These are phyloP conservation scores for Mimosa bimucronata DNA, from an alignment of 306 rosid species.

Conservation along the genomic window DNA sequence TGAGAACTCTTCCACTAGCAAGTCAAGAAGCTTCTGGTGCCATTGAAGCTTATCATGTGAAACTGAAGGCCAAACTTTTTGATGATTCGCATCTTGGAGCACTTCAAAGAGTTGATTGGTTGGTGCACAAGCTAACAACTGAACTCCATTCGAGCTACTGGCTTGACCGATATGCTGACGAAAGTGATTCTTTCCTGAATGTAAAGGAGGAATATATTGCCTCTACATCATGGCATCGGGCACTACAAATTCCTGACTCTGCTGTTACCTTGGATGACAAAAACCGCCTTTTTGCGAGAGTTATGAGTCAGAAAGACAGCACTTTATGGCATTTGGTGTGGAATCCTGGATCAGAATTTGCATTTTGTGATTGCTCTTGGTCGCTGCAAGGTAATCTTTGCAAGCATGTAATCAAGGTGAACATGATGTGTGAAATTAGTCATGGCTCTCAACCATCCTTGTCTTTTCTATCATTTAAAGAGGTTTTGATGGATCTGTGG, in stretches of 20 bases:
- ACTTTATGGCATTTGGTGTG: slow-evolving; percentile 63
- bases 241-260: slow-evolving; percentile 75
- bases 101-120: slow-evolving; percentile 94
- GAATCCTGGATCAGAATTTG: slow-evolving; percentile 93
- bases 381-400: slow-evolving; percentile 84
- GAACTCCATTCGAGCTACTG: slow-evolving; percentile 93
- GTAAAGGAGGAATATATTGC: slow-evolving; percentile 87
- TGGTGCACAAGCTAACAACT: slow-evolving; percentile 90
- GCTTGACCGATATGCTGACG: slow-evolving; percentile 92
- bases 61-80: slow-evolving; percentile 84
- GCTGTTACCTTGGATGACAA: slow-evolving; percentile 67
- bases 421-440: slow-evolving; percentile 61
- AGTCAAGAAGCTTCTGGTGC: slow-evolving; percentile 98
- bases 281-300: slow-evolving; percentile 71
- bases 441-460: slow-evolving; percentile 58
- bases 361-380: slow-evolving; percentile 72
- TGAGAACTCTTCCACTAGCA: slow-evolving; percentile 76
- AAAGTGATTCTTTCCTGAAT: slow-evolving; percentile 87
- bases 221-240: slow-evolving; percentile 92
- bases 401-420: slow-evolving; percentile 90
- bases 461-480: slow-evolving; percentile 75
- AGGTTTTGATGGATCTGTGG: slow-evolving; percentile 57
- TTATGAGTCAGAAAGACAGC: slow-evolving; percentile 70
- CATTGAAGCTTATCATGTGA: slow-evolving; percentile 86
- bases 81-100: slow-evolving; percentile 98